These are phyloP conservation scores for Coix lacrymajobi DNA, from an alignment of 176 grass and related monocot genomes.

Conservation along the genomic window DNA sequence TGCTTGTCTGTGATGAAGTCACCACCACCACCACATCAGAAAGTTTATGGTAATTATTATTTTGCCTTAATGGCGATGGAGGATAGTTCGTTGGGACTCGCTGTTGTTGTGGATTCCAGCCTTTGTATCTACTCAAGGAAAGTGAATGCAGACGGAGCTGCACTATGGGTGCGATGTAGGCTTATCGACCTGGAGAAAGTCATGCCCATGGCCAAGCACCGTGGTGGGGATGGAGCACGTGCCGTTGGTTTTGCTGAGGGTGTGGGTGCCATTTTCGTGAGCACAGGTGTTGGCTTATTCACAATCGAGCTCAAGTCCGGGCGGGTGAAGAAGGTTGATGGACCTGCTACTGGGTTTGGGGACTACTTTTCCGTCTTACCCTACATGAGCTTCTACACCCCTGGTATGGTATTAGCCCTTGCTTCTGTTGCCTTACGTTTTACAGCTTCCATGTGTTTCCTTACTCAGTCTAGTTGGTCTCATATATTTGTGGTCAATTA, in stretches of 20 bases:
- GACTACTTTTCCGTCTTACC: not conserved
- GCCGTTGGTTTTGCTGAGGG: not conserved
- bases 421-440: not conserved
- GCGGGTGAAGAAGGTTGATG: not conserved
- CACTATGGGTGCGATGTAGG: not conserved
- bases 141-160: not conserved
- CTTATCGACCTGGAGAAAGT: not conserved
- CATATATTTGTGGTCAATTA: not conserved
- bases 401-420: not conserved
- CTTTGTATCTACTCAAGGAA: not conserved
- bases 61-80: not conserved
- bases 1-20: not conserved
- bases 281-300: not conserved
- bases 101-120: not conserved
- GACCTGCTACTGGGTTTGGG: not conserved
- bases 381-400: not conserved
- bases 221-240: too few species aligned
- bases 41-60: too few species aligned
- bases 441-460: not conserved
- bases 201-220: not conserved
- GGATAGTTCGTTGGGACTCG: not conserved
- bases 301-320: not conserved
- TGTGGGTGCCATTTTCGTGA: not conserved
- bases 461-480: not conserved
- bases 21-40: not conserved